Conservation (phyloP, 352 stramenopile species). For the Globisporangium nodosum region DNA sequence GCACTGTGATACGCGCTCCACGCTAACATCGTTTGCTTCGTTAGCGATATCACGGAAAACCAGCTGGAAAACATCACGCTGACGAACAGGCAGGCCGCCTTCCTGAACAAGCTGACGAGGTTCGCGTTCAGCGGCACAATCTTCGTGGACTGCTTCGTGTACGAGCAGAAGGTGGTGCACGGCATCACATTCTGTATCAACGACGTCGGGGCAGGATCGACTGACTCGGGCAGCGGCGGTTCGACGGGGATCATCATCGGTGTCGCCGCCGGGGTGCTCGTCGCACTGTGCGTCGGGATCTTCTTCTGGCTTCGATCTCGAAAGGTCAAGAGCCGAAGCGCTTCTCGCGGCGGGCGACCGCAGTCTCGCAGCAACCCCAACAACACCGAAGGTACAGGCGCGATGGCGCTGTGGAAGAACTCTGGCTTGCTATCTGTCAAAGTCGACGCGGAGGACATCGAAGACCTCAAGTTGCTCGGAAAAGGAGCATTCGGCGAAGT, state of each 20-base stretch:
- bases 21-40: too few species aligned
- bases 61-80: not conserved
- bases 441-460: conserved; percentile 32
- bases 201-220: too few species aligned
- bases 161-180: conserved; percentile 3
- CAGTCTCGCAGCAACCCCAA: too few species aligned
- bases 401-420: conserved; percentile 31
- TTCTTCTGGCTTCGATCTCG: too few species aligned
- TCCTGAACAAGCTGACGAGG: not conserved
- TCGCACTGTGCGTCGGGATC: too few species aligned
- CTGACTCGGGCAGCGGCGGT: not conserved
- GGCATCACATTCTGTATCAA: conserved; percentile 5
- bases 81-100: conserved; percentile 3
- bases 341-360: too few species aligned
- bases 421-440: conserved; percentile 33
- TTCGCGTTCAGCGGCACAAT: not conserved
- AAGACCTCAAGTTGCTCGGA: conserved; percentile 28
- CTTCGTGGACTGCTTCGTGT: not conserved
- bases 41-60: conserved; percentile 1
- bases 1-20: too few species aligned
- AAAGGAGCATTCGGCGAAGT: conserved; percentile 29
- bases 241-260: not conserved
- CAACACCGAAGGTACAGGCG: not conserved
- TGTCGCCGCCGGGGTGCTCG: too few species aligned
- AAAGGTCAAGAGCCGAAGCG: too few species aligned